Evolutionary conservation across 1,284 basidiomycete genomes (phyloP).

Genomic region (Papiliotrema terrestris): DNA sequence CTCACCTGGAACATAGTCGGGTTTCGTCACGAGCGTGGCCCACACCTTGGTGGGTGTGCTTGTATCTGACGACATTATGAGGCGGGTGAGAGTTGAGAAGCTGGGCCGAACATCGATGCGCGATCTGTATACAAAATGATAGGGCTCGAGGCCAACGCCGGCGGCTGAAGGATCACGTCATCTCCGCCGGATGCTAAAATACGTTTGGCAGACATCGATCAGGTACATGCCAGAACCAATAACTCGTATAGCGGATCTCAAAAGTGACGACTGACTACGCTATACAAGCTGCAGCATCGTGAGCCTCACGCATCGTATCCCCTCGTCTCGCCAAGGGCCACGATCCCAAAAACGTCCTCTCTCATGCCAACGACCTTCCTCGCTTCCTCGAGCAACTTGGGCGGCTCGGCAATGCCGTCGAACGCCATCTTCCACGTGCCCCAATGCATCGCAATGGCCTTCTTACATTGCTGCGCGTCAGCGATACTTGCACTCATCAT

Average conservation of each 20-base stretch:
- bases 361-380: constrained; percentile 55
- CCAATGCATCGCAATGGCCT: constrained; percentile 68
- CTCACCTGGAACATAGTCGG: constrained; percentile 59
- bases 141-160: too few relatives aligned
- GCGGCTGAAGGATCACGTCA: too few relatives aligned
- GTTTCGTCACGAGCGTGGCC: constrained; percentile 64
- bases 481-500: too few relatives aligned
- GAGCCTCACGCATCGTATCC: constrained; percentile 11
- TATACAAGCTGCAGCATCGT: too few relatives aligned
- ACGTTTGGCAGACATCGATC: too few relatives aligned
- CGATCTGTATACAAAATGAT: too few relatives aligned
- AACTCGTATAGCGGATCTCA: too few relatives aligned
- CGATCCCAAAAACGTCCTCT: constrained; percentile 56
- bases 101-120: not conserved
- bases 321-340: constrained; percentile 57
- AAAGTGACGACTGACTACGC: too few relatives aligned
- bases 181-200: too few relatives aligned
- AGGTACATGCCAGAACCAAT: too few relatives aligned
- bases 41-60: constrained; percentile 48
- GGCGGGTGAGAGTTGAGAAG: not conserved
- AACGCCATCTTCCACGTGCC: constrained; percentile 51
- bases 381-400: constrained; percentile 55
- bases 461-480: constrained; percentile 45
- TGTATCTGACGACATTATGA: not conserved
- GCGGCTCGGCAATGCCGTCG: constrained; percentile 61